These are phyloP conservation scores for Saccharomyces hybrid DNA, from an alignment of 1,139 yeast species.

Conservation along the genomic window DNA sequence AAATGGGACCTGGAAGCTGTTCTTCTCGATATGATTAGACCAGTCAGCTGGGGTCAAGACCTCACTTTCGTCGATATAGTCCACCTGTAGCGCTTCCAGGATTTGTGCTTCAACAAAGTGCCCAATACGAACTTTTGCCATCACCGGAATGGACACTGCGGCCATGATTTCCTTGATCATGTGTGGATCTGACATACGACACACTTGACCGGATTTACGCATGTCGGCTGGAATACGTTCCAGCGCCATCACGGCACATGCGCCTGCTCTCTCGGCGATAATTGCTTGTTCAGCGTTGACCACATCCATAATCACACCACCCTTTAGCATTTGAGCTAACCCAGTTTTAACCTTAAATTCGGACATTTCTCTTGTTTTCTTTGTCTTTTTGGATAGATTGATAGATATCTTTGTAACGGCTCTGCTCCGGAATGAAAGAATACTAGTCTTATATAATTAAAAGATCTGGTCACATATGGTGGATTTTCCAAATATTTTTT, in stretches of 20 bases:
- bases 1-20: conserved; percentile 62
- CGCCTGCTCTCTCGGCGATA: conserved; percentile 80
- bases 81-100: conserved; percentile 64
- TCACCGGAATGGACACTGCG: conserved; percentile 61
- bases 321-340: conserved; percentile 82
- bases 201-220: conserved; percentile 76
- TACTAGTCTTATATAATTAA: too few relatives aligned
- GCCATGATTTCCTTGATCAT: conserved; percentile 73
- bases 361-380: neutral
- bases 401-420: too few relatives aligned
- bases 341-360: conserved; percentile 68
- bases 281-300: conserved; percentile 52
- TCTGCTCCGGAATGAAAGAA: too few relatives aligned
- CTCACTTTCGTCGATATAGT: conserved; percentile 79
- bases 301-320: conserved; percentile 62
- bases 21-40: conserved; percentile 55
- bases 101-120: conserved; percentile 80
- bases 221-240: conserved; percentile 85
- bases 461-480: too few relatives aligned
- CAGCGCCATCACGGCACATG: conserved; percentile 86
- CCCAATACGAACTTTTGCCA: conserved; percentile 86
- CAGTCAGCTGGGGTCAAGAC: conserved; percentile 80
- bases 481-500: too few relatives aligned
- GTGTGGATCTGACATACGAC: conserved; percentile 82
- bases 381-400: too few relatives aligned